phyloP scores from a whole-genome alignment of 495 filamentous ascomycete genomes.

The Sporormia fimetaria region DNA sequence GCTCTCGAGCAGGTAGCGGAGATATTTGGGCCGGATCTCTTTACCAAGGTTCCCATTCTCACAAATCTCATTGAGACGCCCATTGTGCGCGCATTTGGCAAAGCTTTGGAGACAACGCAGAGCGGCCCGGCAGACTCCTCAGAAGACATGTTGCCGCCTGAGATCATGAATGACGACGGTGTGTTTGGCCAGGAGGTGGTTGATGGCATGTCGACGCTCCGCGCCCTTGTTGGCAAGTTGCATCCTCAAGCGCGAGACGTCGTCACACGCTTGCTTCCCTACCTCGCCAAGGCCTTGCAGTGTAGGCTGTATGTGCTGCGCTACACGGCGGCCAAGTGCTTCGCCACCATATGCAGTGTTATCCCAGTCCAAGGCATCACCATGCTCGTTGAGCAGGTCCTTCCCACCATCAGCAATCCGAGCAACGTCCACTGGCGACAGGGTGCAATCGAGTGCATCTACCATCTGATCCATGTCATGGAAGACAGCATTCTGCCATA shows the following conservation, averaged over 20 bases:
- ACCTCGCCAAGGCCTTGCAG: slow-evolving; percentile 73
- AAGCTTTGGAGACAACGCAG: too few relatives aligned
- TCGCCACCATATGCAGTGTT: slow-evolving; percentile 93
- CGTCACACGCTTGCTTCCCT: slow-evolving; percentile 71
- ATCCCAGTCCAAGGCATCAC: slow-evolving; percentile 93
- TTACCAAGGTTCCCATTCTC: slow-evolving; percentile 71
- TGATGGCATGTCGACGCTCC: slow-evolving; percentile 83
- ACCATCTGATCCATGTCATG: slow-evolving; percentile 95
- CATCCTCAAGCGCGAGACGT: slow-evolving; percentile 60
- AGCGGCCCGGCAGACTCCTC: too few relatives aligned
- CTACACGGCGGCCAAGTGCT: slow-evolving; percentile 93
- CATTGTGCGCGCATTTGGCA: slow-evolving; percentile 63
- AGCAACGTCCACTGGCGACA: slow-evolving; percentile 77
- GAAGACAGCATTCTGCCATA: slow-evolving; percentile 91
- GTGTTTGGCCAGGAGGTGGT: slow-evolving; percentile 81
- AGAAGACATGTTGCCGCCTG: slow-evolving; percentile 52
- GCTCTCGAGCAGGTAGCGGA: slow-evolving; percentile 76
- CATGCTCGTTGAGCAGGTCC: slow-evolving; percentile 80
- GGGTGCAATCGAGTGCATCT: slow-evolving; percentile 86
- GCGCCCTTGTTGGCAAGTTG: slow-evolving; percentile 78
- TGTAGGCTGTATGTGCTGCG: slow-evolving; percentile 81
- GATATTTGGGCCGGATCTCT: slow-evolving; percentile 63
- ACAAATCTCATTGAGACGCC: slow-evolving; percentile 68
- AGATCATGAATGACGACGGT: slow-evolving; percentile 55
- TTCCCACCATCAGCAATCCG: slow-evolving; percentile 81